phyloP scores from a whole-genome alignment of 2,329 filamentous ascomycete species.

The Thelonectria olida region DNA sequence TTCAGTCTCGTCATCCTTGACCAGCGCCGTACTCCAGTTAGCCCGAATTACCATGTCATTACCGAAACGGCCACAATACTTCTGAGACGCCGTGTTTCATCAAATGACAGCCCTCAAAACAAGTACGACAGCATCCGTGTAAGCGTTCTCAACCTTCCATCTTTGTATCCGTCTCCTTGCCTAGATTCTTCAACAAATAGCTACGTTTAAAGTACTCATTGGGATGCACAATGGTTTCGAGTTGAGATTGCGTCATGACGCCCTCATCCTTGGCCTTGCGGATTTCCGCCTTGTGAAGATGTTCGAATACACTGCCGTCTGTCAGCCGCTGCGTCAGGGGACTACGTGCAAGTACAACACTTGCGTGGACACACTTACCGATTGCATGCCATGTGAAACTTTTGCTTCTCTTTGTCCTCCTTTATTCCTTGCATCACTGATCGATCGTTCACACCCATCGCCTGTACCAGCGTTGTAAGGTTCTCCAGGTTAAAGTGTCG shows the following conservation, averaged over 20 bases:
- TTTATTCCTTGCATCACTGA: constrained; percentile 82
- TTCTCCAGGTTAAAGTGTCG: constrained; percentile 92
- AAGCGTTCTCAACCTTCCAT: constrained; percentile 59
- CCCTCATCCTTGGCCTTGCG: constrained; percentile 80
- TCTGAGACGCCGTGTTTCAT: constrained; percentile 25
- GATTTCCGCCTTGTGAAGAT: constrained; percentile 81
- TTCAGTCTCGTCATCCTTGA: neutral
- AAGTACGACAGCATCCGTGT: neutral
- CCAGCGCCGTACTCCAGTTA: constrained; percentile 13
- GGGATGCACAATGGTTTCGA: constrained; percentile 96
- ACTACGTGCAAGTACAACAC: neutral
- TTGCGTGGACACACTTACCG: constrained; percentile 59
- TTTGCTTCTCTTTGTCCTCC: constrained; percentile 87
- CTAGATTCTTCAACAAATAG: constrained; percentile 85
- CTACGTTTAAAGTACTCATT: constrained; percentile 98
- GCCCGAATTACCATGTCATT: neutral
- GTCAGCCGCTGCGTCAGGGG: constrained; percentile 1
- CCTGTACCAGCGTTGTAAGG: constrained; percentile 77
- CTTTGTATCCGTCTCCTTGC: constrained; percentile 62
- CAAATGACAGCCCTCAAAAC: neutral
- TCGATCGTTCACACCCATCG: constrained; percentile 81
- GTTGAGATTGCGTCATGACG: constrained; percentile 75
- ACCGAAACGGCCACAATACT: constrained; percentile 10
- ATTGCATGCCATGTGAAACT: constrained; percentile 96
- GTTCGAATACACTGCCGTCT: constrained; percentile 80